Conservation (phyloP, 768 basidiomycete species). For the Naematelia encephala region DNA sequence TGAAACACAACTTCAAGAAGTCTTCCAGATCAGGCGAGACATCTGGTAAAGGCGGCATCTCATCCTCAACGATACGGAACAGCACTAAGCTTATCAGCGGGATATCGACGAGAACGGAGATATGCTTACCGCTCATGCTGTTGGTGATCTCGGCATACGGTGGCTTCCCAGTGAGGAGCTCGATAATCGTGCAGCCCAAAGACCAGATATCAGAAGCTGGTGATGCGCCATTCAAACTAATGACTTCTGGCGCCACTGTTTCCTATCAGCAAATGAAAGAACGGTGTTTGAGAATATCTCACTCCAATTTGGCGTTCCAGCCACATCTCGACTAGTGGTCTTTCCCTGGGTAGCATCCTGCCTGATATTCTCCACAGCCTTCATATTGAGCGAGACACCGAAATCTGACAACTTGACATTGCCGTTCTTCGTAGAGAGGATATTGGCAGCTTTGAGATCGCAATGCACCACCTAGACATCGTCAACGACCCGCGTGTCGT, state of each 20-base stretch:
- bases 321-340: conserved; percentile 43
- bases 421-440: conserved; percentile 96
- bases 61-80: conserved; percentile 95
- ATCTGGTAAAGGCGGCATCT: conserved; percentile 79
- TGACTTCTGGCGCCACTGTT: conserved; percentile 90
- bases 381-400: conserved; percentile 91
- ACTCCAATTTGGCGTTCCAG: conserved; percentile 95
- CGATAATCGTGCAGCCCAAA: conserved; percentile 87
- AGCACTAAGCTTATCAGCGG: conserved; percentile 63
- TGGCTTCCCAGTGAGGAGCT: conserved; percentile 85
- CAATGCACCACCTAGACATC: conserved; percentile 80
- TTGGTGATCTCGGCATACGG: conserved; percentile 88
- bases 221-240: conserved; percentile 87
- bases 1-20: conserved; percentile 83
- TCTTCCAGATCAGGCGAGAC: conserved; percentile 67
- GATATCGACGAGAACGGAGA: neutral
- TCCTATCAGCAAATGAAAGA: neutral
- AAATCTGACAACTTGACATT: conserved; percentile 97
- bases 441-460: conserved; percentile 97
- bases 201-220: conserved; percentile 55
- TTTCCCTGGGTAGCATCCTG: conserved; percentile 29
- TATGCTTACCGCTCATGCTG: conserved; percentile 73
- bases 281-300: conserved; percentile 21
- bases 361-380: conserved; percentile 71
- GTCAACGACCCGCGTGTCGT: neutral